A percentile compares a stretch with the other conserved stretches of the same genome.
Conservation (phyloP, 1,284 basidiomycete genomes). For the Microstroma glucosiphilum region DNA sequence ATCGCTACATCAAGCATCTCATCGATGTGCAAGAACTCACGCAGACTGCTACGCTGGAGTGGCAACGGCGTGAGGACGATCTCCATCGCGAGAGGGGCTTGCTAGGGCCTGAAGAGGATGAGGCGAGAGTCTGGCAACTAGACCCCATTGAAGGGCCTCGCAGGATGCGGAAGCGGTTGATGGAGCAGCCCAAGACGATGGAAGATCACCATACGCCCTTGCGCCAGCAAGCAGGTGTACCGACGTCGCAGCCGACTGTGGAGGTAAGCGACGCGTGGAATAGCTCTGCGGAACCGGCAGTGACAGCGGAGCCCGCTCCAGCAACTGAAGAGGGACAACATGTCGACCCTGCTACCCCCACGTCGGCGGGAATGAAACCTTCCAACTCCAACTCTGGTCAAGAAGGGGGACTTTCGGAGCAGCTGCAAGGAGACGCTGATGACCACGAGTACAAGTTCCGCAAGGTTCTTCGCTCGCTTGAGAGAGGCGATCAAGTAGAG, state of each 20-base stretch:
- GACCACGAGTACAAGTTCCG: slow-evolving; percentile 61
- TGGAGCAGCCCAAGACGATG: slow-evolving; percentile 21
- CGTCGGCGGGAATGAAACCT: background rate
- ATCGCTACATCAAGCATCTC: slow-evolving; percentile 24
- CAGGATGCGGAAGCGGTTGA: slow-evolving; percentile 40
- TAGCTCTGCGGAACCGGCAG: slow-evolving; percentile 16
- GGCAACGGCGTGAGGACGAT: slow-evolving; percentile 22
- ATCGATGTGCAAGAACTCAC: slow-evolving; percentile 38
- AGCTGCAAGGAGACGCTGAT: slow-evolving; percentile 21
- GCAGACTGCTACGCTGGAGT: slow-evolving; percentile 25
- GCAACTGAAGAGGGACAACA: background rate
- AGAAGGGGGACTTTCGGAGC: slow-evolving; percentile 13
- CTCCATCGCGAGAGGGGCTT: slow-evolving; percentile 27
- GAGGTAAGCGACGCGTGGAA: slow-evolving; percentile 21
- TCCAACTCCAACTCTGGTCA: background rate
- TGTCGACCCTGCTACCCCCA: background rate
- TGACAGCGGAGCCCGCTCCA: background rate
- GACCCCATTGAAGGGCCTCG: slow-evolving; percentile 48
- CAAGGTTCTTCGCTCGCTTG: slow-evolving; percentile 58
- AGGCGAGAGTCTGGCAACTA: slow-evolving; percentile 26
- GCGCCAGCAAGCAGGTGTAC: slow-evolving; percentile 14
- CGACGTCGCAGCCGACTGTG: slow-evolving; percentile 2
- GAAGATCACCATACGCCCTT: slow-evolving; percentile 20
- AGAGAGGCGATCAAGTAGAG: slow-evolving; percentile 82
- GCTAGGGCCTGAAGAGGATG: slow-evolving; percentile 13